Evolutionary conservation across 768 basidiomycete genomes (phyloP), one percentile per base, ranked within the genome.

Genomic region (Scleroderma bovista): DNA sequence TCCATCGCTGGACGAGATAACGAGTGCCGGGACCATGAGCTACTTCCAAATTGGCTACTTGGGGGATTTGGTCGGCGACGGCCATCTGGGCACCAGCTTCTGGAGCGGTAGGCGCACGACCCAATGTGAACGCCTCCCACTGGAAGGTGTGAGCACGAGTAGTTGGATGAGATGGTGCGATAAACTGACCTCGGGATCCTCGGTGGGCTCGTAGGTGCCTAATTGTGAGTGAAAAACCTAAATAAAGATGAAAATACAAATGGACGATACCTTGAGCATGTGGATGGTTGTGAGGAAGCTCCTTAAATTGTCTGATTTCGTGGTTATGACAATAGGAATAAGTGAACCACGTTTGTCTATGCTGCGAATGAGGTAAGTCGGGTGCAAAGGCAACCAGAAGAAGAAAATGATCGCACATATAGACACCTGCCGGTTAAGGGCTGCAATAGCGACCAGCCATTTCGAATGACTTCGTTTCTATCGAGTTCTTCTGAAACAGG

Each of bases 311-410:
- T 51, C 94, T 85, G 53, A 98, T 92, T 70, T 96, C 85, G 46
- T 83, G 79, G 67, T 93, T 89, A 72, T 99, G 93, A 72, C 95
- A 93, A 68, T 89, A 96, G 44, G 91, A 85, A 71, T 98, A 98
- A 33, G 93, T 98, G 74, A 97, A 98, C 93, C 93, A 96, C 34
- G 85, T 82, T 74, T 92, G 88, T 58, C 81, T 81, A 64, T 86
- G 83, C 86, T 92, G 71, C 54, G 47, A 51, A 61, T 44, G 41
- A 51, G 55, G 64, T 71, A 57, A 66, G 69, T 65, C 66, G 59
- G 47, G 54, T 59, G 55, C 60, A 48, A 47, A 39, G 38, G 50
- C 43, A 36, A 51, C n/a, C 57, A 62, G 61, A 56, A 62, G 63
- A 62, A 59, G 54, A 56, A 56, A 60, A 59, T 52, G 58, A 56